These are phyloP conservation scores for Parmelia sp. DNA, from an alignment of 495 filamentous ascomycete species.

Conservation along the genomic window DNA sequence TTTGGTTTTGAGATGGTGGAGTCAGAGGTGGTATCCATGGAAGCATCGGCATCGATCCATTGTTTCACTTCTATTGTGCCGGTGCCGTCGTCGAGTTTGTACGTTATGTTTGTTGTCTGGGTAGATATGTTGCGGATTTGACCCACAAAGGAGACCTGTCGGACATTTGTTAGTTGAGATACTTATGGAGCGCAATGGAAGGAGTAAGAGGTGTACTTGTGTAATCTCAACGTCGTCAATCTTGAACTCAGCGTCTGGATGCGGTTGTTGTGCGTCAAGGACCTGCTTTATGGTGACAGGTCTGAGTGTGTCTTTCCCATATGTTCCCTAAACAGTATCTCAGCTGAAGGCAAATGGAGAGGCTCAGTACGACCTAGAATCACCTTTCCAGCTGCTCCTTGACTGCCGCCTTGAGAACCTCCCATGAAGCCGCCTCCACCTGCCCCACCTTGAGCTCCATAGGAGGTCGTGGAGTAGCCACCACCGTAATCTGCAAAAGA, in stretches of 20 bases:
- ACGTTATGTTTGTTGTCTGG: constrained; percentile 87
- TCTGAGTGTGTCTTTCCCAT: constrained; percentile 66
- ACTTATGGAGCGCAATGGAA: constrained; percentile 9
- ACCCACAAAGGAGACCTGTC: constrained; percentile 73
- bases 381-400: constrained; percentile 40
- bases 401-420: constrained; percentile 45
- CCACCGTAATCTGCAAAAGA: constrained; percentile 29
- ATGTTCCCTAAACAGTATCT: constrained; percentile 39
- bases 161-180: constrained; percentile 13
- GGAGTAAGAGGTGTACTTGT: constrained; percentile 34
- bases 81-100: constrained; percentile 92
- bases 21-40: constrained; percentile 39
- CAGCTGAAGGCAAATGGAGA: constrained; percentile 5
- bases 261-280: constrained; percentile 66
- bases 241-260: constrained; percentile 66
- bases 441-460: constrained; percentile 51
- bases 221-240: constrained; percentile 66
- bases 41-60: constrained; percentile 66
- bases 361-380: constrained; percentile 12
- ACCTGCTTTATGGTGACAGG: constrained; percentile 95
- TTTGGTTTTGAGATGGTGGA: constrained; percentile 43
- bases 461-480: constrained; percentile 51
- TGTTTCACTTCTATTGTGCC: constrained; percentile 87
- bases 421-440: constrained; percentile 63
- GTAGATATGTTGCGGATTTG: constrained; percentile 79